Conservation (phyloP, 2,329 filamentous ascomycete genomes). For the Fusarium nisikadoi region DNA sequence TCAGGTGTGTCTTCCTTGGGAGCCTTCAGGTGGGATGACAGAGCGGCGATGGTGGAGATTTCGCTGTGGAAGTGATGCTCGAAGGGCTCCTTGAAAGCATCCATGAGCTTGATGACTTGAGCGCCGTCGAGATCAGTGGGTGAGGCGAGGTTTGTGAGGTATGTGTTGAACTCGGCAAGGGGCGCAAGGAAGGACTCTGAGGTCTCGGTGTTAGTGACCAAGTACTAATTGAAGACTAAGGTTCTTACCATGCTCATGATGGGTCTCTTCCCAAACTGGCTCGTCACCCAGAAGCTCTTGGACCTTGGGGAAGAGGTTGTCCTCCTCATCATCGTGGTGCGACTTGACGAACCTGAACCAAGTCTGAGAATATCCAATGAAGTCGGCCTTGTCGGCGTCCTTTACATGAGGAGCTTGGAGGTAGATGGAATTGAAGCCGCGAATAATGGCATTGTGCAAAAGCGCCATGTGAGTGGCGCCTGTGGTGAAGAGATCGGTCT, state of each 20-base stretch:
- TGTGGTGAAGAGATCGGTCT: conserved; percentile 68
- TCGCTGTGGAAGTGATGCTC: conserved; percentile 66
- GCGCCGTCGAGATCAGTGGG: conserved; percentile 56
- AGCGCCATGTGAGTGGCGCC: conserved; percentile 71
- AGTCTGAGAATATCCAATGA: conserved; percentile 66
- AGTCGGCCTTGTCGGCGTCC: conserved; percentile 64
- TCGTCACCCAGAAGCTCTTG: conserved; percentile 62
- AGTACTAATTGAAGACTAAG: background rate
- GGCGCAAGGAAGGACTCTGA: conserved; percentile 61
- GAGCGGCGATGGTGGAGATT: conserved; percentile 61
- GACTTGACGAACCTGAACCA: conserved; percentile 69
- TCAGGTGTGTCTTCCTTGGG: conserved; percentile 59
- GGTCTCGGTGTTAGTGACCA: background rate
- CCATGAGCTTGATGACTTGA: conserved; percentile 62
- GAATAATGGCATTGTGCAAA: conserved; percentile 71
- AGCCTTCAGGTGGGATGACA: conserved; percentile 62
- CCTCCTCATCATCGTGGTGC: conserved; percentile 71
- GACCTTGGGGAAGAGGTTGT: conserved; percentile 64
- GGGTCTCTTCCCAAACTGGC: conserved; percentile 61
- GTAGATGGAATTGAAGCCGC: conserved; percentile 72
- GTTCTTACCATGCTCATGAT: conserved; percentile 64
- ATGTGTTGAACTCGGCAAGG: conserved; percentile 62
- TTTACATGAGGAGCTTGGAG: conserved; percentile 65
- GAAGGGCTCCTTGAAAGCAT: conserved; percentile 61
- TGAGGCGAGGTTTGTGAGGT: conserved; percentile 57